A percentile compares a stretch with the other conserved stretches of the same genome.
phyloP scores from a whole-genome alignment of 495 filamentous ascomycete genomes.

The Tetracladium setigerum region DNA sequence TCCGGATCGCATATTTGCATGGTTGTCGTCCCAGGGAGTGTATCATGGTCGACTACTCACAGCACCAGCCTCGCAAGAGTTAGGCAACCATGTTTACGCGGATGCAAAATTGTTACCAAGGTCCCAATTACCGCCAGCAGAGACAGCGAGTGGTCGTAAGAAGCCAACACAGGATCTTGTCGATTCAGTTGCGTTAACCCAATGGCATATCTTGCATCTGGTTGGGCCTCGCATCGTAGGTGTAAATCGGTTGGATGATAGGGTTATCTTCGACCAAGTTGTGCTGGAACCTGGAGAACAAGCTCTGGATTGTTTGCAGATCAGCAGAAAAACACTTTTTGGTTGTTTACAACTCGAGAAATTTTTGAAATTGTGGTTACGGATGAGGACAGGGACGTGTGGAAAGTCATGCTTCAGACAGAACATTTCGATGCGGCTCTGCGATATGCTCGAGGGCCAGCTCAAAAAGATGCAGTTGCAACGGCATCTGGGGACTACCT shows the following conservation, averaged over 20 bases:
- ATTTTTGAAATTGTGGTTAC: constrained; percentile 89
- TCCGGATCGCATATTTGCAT: constrained; percentile 73
- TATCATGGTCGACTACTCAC: constrained; percentile 70
- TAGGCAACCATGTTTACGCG: constrained; percentile 59
- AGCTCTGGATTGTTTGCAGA: constrained; percentile 74
- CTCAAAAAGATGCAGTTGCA: constrained; percentile 82
- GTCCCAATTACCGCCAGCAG: constrained; percentile 58
- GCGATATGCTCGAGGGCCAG: constrained; percentile 61
- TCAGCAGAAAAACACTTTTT: constrained; percentile 88
- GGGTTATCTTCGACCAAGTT: constrained; percentile 75
- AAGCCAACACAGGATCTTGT: constrained; percentile 61
- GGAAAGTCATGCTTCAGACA: constrained; percentile 79
- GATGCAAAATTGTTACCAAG: constrained; percentile 70
- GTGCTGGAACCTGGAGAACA: constrained; percentile 76
- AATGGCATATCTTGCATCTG: constrained; percentile 87
- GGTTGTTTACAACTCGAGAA: constrained; percentile 84
- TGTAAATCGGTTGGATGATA: constrained; percentile 77
- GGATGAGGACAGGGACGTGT: constrained; percentile 88
- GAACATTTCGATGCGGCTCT: constrained; percentile 84
- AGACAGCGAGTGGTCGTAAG: constrained; percentile 54
- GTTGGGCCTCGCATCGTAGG: constrained; percentile 75
- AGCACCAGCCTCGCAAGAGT: constrained; percentile 36
- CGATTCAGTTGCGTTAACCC: constrained; percentile 74
- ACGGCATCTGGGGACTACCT: constrained; percentile 86
- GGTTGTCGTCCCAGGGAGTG: constrained; percentile 84